Evolutionary conservation across 2,329 filamentous ascomycete genomes (phyloP), one percentile per base, ranked within the genome.

Genomic region (Aspergillus nomiae): DNA sequence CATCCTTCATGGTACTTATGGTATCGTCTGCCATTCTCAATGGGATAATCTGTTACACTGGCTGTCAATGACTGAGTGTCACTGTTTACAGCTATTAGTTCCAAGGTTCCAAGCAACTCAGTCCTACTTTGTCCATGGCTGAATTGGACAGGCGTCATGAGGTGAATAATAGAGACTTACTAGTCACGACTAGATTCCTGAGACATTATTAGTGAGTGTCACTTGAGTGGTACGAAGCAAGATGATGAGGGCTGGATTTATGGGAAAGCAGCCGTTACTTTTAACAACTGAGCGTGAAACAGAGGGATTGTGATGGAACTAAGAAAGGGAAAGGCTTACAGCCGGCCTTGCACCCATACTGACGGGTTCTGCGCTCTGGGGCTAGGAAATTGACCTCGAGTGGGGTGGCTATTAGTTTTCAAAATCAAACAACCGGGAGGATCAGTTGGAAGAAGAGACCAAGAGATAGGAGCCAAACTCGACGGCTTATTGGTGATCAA

Each of bases 1-100:
- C 77, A 69, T 67, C 79, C 80, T 68, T 81, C 79, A 70, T 80
- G 78, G 63, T 80, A 81, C 62, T 67, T 78, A 67, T 81, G 80
- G 67, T 81, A 81, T 65, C 75, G 73, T 69, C 80, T 73, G 46
- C 79, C 78, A 71, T 81, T 75, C 50, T 78, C 75, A 9, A 76
- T 69, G 9, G 78, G 78, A 67, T 80, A 81, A 61, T 81, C 77
- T 57, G 73, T 80, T 62, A 81, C 76, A 70, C 77, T 80, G 56
- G 72, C 73, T 54, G 78, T 80, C 61, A 81, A 67, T 16, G 79
- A 81, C 65, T 79, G 74, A 0, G 79, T 81, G 53, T 80, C 78
- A 68, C 76, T 77, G 50, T 51, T n/a, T 63, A 53, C 36, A 58
- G 34, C 24, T 46, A 43, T 58, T 51, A 59, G 41, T 26, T 41